phyloP scores from a whole-genome alignment of 2,329 filamentous ascomycete species.

The Penicillium glabrum region DNA sequence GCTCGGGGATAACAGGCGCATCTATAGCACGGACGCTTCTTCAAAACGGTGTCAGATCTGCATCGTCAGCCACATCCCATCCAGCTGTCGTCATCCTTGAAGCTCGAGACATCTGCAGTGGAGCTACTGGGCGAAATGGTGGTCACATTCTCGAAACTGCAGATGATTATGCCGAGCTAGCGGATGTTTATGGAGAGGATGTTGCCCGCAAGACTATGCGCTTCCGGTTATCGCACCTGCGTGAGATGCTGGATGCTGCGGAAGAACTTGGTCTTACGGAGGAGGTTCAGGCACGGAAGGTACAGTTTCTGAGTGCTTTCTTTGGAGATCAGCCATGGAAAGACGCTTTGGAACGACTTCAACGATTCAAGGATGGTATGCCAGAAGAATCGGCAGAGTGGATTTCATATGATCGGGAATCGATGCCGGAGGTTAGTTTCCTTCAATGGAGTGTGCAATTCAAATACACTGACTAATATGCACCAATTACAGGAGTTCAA shows the following conservation, averaged over 20 bases:
- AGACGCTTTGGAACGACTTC: slow-evolving; percentile 17
- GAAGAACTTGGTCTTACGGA: slow-evolving; percentile 21
- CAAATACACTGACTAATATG: not conserved
- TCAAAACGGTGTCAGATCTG: slow-evolving; percentile 2
- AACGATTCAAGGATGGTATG: slow-evolving; percentile 27
- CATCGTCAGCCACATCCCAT: not conserved
- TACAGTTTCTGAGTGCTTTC: slow-evolving; percentile 28
- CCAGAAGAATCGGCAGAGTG: slow-evolving; percentile 29
- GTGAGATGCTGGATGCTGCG: slow-evolving; percentile 20
- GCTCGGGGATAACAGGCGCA: slow-evolving; percentile 30
- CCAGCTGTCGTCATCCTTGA: slow-evolving; percentile 29
- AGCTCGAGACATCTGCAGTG: slow-evolving; percentile 31
- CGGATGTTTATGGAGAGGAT: slow-evolving; percentile 16
- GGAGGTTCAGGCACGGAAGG: slow-evolving; percentile 25
- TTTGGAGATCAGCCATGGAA: slow-evolving; percentile 28
- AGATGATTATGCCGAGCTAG: slow-evolving; percentile 23
- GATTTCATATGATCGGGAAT: slow-evolving; percentile 19
- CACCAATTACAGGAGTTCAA: slow-evolving; percentile 18
- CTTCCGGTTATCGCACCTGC: slow-evolving; percentile 26
- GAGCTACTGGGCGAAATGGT: slow-evolving; percentile 36
- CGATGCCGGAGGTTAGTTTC: slow-evolving; percentile 20
- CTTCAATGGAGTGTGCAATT: no score
- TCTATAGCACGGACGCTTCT: slow-evolving; percentile 27
- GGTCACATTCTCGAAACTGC: slow-evolving; percentile 32
- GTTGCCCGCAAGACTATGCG: slow-evolving; percentile 19